Base-by-base conservation (phyloP, 345 rosid species). In the Ceriops zippeliana region DNA sequence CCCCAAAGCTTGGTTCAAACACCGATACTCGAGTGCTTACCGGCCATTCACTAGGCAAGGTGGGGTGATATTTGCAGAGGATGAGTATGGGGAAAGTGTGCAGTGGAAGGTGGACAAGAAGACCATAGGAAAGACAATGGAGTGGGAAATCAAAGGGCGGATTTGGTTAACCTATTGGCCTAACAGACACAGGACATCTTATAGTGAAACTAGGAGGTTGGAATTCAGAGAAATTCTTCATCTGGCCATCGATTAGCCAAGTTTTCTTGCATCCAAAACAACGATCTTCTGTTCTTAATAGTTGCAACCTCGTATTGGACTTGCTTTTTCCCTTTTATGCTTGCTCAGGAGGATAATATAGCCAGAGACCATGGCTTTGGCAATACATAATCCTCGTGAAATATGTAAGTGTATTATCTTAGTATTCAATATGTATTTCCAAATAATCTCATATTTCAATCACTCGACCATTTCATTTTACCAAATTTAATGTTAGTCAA, bases 131-230 rank as follows among this genome's bases (percentile, higher is more conserved):
- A 87, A 67, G 69, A 86, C 83, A 0, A 85, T 91, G 90, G 95
- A 87, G 76, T 90, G 86, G 85, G 98, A 93, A 46, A 75, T 93
- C 15, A 86, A 78, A 72, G 93, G 98, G 27, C 79, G 92, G 76
- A 92, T 93, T 81, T 90, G 95, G 90, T 59, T 90, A 67, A 93
- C 96, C 30, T 93, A 93, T 79, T 90, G 93, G 98, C 98, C 97
- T 52, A 89, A 93, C 38, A 93, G 85, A 75, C 81, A 86, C 51
- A 86, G 80, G 70, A 84, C 96, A 10, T 84, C 83, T 58, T 83
- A 90, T 52, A 83, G 67, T 60, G 98, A 91, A 67, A 91, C 98
- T 38, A 75, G 92, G 80, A 90, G 82, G 77, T 52, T 88, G 57
- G 92, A 93, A 65, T 90, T 93, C 52, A 81, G 75, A 70, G 98